A percentile compares a stretch with the other conserved stretches of the same genome.
Conservation (phyloP, 78 protist genomes). For the Protostelium mycophagum region DNA sequence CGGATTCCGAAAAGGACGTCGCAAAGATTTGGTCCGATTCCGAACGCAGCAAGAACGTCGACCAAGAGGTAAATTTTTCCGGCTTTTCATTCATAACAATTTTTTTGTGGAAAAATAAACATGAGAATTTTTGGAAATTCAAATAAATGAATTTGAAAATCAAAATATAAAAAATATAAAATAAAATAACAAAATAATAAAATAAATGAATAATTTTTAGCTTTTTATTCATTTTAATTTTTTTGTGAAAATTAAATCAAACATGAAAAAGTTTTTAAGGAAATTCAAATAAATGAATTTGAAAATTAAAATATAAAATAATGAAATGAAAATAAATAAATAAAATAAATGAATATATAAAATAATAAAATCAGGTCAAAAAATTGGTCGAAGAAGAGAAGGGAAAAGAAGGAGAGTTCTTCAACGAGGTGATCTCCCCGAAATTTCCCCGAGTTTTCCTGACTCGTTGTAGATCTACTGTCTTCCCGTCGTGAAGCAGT, state of each 20-base stretch:
- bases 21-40: conserved; percentile 11
- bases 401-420: neutral
- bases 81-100: conserved; percentile 9
- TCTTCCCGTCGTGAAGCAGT: neutral
- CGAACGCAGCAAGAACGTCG: neutral
- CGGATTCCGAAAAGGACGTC: conserved; percentile 3
- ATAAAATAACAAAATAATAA: neutral
- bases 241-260: neutral
- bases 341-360: too few species aligned
- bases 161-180: neutral
- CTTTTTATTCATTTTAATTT: neutral
- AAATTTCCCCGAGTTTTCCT: neutral
- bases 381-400: neutral
- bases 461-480: neutral
- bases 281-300: neutral
- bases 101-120: neutral
- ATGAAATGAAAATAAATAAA: neutral
- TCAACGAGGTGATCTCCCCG: neutral
- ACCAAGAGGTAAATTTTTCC: neutral
- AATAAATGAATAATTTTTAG: neutral
- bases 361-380: too few species aligned
- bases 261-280: neutral
- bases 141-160: neutral
- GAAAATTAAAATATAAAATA: conserved; percentile 1
- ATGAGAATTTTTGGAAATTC: neutral